A percentile compares a stretch with the other conserved stretches of the same genome.
Conservation (phyloP, 495 filamentous ascomycete species). For the Margaritispora aquatica region DNA sequence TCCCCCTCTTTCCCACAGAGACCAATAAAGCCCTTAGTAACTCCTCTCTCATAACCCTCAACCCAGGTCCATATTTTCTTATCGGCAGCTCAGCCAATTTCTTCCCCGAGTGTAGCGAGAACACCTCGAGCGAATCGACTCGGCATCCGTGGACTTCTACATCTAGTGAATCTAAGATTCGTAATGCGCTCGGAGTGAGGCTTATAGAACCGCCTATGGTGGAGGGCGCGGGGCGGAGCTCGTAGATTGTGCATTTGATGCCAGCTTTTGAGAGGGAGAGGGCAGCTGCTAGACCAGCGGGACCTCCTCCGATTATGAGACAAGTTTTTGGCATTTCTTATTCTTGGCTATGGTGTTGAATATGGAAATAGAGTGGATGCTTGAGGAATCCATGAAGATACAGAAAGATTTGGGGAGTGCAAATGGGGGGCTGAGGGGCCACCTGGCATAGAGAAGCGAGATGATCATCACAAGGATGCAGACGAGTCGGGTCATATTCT, state of each 20-base stretch:
- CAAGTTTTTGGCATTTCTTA: slow-evolving; percentile 6
- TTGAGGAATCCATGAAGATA: not conserved
- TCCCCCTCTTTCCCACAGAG: slow-evolving; percentile 25
- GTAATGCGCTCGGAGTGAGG: slow-evolving; percentile 53
- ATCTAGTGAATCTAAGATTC: slow-evolving; percentile 50
- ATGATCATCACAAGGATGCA: not conserved
- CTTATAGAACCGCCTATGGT: slow-evolving; percentile 58
- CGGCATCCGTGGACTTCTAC: slow-evolving; percentile 31
- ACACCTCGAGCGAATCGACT: slow-evolving; percentile 33
- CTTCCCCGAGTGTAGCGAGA: slow-evolving; percentile 43
- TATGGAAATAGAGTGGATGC: not conserved
- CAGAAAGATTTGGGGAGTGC: not conserved
- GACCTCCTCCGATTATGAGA: slow-evolving; percentile 48
- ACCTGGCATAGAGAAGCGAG: not conserved
- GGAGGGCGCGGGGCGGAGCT: slow-evolving; percentile 47
- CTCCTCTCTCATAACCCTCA: slow-evolving; percentile 41
- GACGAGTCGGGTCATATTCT: not conserved
- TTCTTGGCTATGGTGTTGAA: not conserved
- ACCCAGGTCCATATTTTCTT: slow-evolving; percentile 36
- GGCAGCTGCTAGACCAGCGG: slow-evolving; percentile 48
- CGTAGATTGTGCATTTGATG: slow-evolving; percentile 44
- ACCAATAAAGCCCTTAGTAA: slow-evolving; percentile 39
- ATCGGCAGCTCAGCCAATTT: slow-evolving; percentile 35
- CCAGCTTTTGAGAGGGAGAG: slow-evolving; percentile 43
- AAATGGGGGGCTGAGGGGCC: not conserved